These are phyloP conservation scores for Chondrus crispus DNA, from an alignment of 23 red algal genomes.

Conservation along the genomic window DNA sequence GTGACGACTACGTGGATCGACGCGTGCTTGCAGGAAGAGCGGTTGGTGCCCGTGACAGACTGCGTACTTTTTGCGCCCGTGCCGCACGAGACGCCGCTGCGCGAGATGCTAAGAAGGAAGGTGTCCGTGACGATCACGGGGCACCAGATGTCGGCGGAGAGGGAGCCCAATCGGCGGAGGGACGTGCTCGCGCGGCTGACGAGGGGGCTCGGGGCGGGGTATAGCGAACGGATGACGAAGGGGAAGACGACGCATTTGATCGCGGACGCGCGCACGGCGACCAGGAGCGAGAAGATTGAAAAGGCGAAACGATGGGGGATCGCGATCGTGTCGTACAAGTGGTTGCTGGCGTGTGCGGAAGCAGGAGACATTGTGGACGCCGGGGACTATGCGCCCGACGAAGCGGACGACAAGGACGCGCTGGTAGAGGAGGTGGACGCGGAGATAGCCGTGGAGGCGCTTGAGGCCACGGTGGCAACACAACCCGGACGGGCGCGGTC, in stretches of 20 bases:
- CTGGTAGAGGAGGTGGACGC: neutral
- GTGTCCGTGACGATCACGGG: conserved; percentile 33
- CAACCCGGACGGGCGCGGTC: neutral
- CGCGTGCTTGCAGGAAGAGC: conserved; percentile 5
- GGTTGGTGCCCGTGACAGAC: neutral
- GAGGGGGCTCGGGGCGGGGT: conserved; percentile 25
- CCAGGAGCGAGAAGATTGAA: conserved; percentile 19
- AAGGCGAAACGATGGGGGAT: conserved; percentile 45
- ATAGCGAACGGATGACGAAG: conserved; percentile 17
- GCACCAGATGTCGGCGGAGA: neutral
- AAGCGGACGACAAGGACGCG: neutral
- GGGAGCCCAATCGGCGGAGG: conserved; percentile 39
- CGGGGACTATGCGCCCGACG: neutral
- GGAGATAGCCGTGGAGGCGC: neutral
- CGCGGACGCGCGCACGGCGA: neutral
- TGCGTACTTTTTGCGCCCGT: conserved; percentile 39
- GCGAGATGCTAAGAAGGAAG: neutral
- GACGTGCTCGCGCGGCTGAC: conserved; percentile 42
- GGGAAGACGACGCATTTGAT: conserved; percentile 29
- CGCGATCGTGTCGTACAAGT: conserved; percentile 19
- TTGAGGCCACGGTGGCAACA: neutral
- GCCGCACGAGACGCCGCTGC: conserved; percentile 10
- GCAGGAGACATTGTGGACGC: conserved; percentile 33
- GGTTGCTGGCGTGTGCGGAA: conserved; percentile 54
- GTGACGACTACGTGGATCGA: conserved; percentile 52